Conservation (phyloP, 768 basidiomycete genomes). For the Boletus reticuloceps region DNA sequence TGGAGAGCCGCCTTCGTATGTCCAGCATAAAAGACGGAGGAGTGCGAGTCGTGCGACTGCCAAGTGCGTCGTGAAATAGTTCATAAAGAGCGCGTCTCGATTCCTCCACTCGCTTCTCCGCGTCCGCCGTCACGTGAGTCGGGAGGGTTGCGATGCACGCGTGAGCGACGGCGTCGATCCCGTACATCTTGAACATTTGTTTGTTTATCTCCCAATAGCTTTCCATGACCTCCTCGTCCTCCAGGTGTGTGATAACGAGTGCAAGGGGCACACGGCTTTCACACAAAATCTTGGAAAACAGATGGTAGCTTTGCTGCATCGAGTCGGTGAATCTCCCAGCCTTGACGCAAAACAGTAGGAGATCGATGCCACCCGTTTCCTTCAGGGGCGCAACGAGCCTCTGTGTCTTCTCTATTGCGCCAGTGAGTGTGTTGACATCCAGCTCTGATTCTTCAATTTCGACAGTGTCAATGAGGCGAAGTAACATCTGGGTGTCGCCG, state of each 20-base stretch:
- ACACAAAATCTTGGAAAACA: not conserved
- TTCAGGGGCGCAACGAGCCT: no score
- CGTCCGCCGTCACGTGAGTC: not conserved
- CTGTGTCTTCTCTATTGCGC: no score
- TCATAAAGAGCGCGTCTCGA: no score
- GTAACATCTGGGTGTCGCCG: no score
- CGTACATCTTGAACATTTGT: not conserved
- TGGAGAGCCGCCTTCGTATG: no score
- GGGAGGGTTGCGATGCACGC: not conserved
- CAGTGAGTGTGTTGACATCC: no score
- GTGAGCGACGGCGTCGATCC: not conserved
- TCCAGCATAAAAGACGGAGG: no score
- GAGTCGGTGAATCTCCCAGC: not conserved
- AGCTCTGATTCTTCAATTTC: no score
- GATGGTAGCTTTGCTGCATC: not conserved
- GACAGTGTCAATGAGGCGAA: no score
- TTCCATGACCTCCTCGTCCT: not conserved
- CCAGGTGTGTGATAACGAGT: not conserved
- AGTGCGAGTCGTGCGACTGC: no score
- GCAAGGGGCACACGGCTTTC: not conserved
- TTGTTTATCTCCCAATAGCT: not conserved
- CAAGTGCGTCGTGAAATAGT: no score
- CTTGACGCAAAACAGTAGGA: slow-evolving; percentile 1
- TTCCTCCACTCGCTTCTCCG: not conserved
- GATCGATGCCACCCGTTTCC: not conserved